Evolutionary conservation across 2,329 filamentous ascomycete species (phyloP), one percentile per base, ranked within the genome.

Genomic region (Epichloe glyceriae): DNA sequence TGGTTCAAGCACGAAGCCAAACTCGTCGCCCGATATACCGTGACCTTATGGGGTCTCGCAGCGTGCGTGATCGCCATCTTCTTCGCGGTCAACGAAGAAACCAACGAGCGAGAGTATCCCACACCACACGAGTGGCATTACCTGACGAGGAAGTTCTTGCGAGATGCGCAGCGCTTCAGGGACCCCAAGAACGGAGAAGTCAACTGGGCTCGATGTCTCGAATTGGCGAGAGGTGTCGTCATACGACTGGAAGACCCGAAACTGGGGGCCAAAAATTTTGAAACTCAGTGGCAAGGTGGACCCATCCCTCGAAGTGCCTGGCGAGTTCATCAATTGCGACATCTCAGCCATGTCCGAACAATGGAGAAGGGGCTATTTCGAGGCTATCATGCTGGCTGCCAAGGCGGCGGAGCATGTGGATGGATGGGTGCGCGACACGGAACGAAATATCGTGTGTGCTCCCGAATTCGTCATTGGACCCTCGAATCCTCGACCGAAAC

Each of bases 361-460:
- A 47, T 97, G 90, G 91, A 75, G 85, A 59, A 75, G 87, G 50
- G 89, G 88, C 1, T 97, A 97, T 67, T 89, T 85, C 61, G 82
- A 94, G 60, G 77, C 83, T 3, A 69, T 96, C 45, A 87, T 96
- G 80, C 76, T 84, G 11, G 80, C 80, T 53, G 90, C 85, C 0
- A 79, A 80, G 56, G 80, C 83, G 0, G 82, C 88, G 4, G 90
- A 96, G 67, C 80, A 90, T 57, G 70, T 94, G 22, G 87, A 95
- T 56, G 85, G 85, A 46, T 88, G 83, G 76, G 73, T 94, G 15
- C 73, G 76, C 42, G 88, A 95, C 65, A 80, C 68, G 43, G 83
- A 76, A 8, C 75, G 81, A 55, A 74, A 76, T 41, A 68, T 85
- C 26, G 76, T 85, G 33, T 91, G 87, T 57, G 82, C 86, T 0